Base-by-base conservation (phyloP, 129 eudicot genomes). In the Ambrosia trifida region DNA sequence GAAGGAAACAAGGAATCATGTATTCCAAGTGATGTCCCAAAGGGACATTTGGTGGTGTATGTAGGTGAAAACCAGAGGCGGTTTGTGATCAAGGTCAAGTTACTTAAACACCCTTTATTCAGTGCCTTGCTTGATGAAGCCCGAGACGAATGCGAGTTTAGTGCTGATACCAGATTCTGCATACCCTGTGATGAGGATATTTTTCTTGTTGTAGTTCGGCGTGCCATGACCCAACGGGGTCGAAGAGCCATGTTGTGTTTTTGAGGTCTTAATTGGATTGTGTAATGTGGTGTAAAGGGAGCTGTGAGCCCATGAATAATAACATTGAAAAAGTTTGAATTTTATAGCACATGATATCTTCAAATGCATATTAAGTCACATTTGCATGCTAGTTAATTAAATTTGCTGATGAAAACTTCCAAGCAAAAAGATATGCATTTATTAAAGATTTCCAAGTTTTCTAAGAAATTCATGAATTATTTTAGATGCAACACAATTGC, bases 11-110 rank as follows among this genome's bases (percentile, higher is more conserved):
- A 81, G 49, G 76, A 78, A 52, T 56, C 67, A 38, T 53, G 43
- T 10, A 80, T 91, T 54, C 97, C 97, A 16, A 88, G 78, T 0
- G 97, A 88, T 45, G 97, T 91, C 18, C 97, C 97, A 13, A 91
- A 87, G 87, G 97, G 97, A 47, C 97, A 91, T 76, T 43, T 86
- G 90, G 97, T 83, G 79, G 92, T 91, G 18, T 91, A 91, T 57
- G 97, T 91, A 1, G 97, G 97, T 18, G 80, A 91, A 50, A 77
- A 75, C 64, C 84, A 71, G 28, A 86, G 75, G 80, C 84, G 97
- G 68, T 84, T 79, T 74, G 97, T 91, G 24, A 86, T 91, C 83
- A 81, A 81, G 67, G 81, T 91, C 52, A 76, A 76, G 43, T 59
- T 91, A 61, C 87, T 91, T 61, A 85, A 86, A 63, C 89, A 91